These are phyloP conservation scores for Hibiscus mutabilis DNA, from an alignment of 345 rosid genomes.

Conservation along the genomic window DNA sequence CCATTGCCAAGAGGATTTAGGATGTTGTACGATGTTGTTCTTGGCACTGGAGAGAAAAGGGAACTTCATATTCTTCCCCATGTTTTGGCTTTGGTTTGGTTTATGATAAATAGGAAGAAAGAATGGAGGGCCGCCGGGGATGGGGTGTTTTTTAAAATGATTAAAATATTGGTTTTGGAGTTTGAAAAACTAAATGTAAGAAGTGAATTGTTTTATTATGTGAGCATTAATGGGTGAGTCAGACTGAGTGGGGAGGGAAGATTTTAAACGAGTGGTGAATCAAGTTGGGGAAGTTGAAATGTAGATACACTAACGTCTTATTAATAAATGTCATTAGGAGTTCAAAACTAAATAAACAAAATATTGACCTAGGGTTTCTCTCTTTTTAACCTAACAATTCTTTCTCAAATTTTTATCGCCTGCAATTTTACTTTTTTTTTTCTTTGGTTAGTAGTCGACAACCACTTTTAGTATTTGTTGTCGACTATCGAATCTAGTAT, in stretches of 20 bases:
- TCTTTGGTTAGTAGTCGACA: too few species aligned
- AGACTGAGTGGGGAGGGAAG: slow-evolving; percentile 21
- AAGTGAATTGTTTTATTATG: background rate
- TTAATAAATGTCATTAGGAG: background rate
- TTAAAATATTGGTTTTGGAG: background rate
- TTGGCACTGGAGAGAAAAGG: slow-evolving; percentile 43
- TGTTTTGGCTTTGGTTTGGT: background rate
- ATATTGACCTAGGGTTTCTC: too few species aligned
- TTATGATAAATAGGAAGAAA: slow-evolving; percentile 4
- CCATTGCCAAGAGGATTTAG: slow-evolving; percentile 61
- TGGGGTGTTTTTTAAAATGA: slow-evolving; percentile 1
- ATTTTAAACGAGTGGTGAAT: slow-evolving; percentile 15
- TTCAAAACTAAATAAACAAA: too few species aligned
- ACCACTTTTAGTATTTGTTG: too few species aligned
- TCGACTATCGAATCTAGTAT: too few species aligned
- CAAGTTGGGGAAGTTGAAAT: background rate
- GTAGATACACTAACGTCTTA: background rate
- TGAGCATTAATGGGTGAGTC: slow-evolving; percentile 23
- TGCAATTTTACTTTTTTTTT: too few species aligned
- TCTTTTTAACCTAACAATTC: too few species aligned
- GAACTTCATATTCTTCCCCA: slow-evolving; percentile 54
- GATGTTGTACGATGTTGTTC: background rate
- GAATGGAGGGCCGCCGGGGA: too few species aligned
- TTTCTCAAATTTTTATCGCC: too few species aligned
- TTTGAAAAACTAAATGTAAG: background rate